Evolutionary conservation across 495 filamentous ascomycete species (phyloP).

Genomic region (Tuber brumale): DNA sequence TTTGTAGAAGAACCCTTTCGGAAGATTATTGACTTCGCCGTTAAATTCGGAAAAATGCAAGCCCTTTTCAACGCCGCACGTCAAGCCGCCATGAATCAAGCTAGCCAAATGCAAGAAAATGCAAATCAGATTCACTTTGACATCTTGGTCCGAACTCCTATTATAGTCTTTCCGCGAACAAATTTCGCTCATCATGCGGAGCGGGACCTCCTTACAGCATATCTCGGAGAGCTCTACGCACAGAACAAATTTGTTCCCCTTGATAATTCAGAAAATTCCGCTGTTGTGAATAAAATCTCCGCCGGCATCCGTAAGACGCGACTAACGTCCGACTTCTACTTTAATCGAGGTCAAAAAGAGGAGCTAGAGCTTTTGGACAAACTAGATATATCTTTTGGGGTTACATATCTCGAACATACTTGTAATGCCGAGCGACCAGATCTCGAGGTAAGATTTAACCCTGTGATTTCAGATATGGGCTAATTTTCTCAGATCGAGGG

Average conservation of each 20-base stretch:
- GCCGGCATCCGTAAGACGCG: slow-evolving; percentile 88
- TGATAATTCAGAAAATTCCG: slow-evolving; percentile 61
- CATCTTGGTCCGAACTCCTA: slow-evolving; percentile 85
- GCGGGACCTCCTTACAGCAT: slow-evolving; percentile 80
- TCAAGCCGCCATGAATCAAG: slow-evolving; percentile 89
- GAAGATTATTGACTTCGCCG: slow-evolving; percentile 93
- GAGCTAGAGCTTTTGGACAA: slow-evolving; percentile 95
- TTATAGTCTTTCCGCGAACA: slow-evolving; percentile 80
- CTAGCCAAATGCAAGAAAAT: slow-evolving; percentile 83
- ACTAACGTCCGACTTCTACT: slow-evolving; percentile 84
- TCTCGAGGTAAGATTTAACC: slow-evolving; percentile 51
- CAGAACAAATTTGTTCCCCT: slow-evolving; percentile 84
- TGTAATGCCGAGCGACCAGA: slow-evolving; percentile 73
- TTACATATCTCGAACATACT: slow-evolving; percentile 83
- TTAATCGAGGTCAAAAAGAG: slow-evolving; percentile 61
- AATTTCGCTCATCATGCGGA: slow-evolving; percentile 48
- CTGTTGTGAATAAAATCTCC: slow-evolving; percentile 79
- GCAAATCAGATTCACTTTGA: slow-evolving; percentile 88
- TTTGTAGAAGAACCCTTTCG: slow-evolving; percentile 95
- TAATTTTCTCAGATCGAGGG: slow-evolving; percentile 57
- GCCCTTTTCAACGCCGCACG: slow-evolving; percentile 96
- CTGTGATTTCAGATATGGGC: background rate
- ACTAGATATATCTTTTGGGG: slow-evolving; percentile 83
- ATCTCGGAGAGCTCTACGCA: slow-evolving; percentile 93
- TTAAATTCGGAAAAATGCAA: slow-evolving; percentile 99